These are phyloP conservation scores for Pichia kluyveri DNA, from an alignment of 805 yeast genomes.

Conservation along the genomic window DNA sequence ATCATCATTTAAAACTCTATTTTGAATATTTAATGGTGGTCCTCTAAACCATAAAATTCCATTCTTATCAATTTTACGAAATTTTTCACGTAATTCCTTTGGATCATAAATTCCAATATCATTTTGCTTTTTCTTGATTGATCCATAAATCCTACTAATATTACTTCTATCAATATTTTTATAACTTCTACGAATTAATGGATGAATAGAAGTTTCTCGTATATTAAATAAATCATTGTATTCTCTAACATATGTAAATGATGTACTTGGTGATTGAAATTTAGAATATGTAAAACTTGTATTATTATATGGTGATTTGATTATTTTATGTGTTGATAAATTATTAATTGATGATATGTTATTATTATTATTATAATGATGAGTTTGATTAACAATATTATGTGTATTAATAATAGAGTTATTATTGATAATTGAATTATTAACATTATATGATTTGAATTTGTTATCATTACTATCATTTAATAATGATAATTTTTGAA, in stretches of 20 bases:
- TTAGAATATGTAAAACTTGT: conserved; percentile 24
- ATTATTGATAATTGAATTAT: neutral
- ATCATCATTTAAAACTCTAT: conserved; percentile 27
- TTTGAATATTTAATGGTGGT: conserved; percentile 44
- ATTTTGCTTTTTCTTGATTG: neutral
- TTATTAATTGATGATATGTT: neutral
- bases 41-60: conserved; percentile 61
- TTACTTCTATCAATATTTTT: conserved; percentile 25
- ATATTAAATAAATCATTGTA: conserved; percentile 7
- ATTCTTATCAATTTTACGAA: conserved; percentile 3
- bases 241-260: conserved; percentile 29
- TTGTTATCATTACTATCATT: neutral
- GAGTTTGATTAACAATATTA: no score
- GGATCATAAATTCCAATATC: neutral
- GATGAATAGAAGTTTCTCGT: neutral
- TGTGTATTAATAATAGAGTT: neutral
- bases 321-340: conserved; percentile 19
- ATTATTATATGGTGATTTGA: conserved; percentile 25
- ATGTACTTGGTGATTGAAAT: conserved; percentile 22
- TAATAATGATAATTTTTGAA: neutral
- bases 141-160: conserved; percentile 18
- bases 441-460: no score
- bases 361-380: neutral
- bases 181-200: conserved; percentile 12
- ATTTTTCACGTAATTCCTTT: neutral